Conservation (phyloP, 108 stramenopile genomes). For the Mediolabrus comicus region DNA sequence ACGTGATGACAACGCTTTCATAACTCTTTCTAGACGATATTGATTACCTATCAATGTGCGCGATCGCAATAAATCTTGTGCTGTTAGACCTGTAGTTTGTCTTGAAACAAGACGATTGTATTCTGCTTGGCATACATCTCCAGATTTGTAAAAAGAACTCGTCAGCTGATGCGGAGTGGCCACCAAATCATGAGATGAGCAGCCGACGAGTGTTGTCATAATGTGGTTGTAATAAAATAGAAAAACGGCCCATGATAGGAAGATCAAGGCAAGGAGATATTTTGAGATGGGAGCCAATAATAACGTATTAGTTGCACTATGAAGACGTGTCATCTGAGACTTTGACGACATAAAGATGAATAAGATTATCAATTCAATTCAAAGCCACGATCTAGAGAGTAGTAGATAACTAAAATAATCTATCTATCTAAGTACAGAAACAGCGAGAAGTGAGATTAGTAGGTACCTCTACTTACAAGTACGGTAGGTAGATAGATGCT, state of each 20-base stretch:
- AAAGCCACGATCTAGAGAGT: too few species aligned
- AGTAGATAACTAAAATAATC: too few species aligned
- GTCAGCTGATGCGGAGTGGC: neutral
- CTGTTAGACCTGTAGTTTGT: slow-evolving; percentile 46
- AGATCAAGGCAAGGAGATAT: neutral
- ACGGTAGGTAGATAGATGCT: too few species aligned
- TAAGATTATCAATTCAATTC: too few species aligned
- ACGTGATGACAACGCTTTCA: slow-evolving; percentile 13
- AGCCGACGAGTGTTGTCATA: neutral
- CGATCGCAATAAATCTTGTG: slow-evolving; percentile 46
- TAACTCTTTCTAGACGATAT: slow-evolving; percentile 32
- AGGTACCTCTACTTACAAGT: too few species aligned
- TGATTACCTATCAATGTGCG: slow-evolving; percentile 54
- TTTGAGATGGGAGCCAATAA: neutral
- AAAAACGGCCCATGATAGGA: neutral
- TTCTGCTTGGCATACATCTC: slow-evolving; percentile 27
- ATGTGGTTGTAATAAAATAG: too few species aligned
- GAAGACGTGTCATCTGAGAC: neutral
- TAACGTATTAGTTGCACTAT: neutral
- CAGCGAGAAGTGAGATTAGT: too few species aligned
- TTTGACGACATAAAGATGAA: neutral
- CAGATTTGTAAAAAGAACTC: neutral
- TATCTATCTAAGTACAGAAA: too few species aligned
- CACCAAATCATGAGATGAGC: neutral
- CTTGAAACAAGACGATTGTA: slow-evolving; percentile 36